Base-by-base conservation (phyloP, 768 basidiomycete genomes). In the Collybia nuda region DNA sequence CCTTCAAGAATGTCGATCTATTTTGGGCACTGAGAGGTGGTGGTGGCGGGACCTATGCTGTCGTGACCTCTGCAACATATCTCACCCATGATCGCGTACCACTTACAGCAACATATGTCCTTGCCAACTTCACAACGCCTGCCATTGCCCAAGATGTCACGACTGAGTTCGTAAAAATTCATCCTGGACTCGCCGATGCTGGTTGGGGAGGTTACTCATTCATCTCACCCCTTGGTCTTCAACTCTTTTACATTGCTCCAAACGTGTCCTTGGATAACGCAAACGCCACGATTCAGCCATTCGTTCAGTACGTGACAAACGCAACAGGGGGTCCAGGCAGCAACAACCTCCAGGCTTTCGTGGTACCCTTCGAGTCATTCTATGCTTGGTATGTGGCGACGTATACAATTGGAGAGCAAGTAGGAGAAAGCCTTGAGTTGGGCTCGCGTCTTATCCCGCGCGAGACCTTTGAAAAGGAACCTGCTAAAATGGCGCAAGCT, bases 1-100 rank as follows among this genome's bases (percentile, higher is more conserved):
- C 56, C 0, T 61, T 71, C 55, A 64, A 68, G 36, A 64, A 80
- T 51, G 12, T 62, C 2, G 76, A 81, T 47, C 67, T 82, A 4
- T 82, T 78, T 62, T 82, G 77, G 74, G 79, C 81, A 0, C 56
- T 82, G 44, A 68, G 79, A 28, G 80, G 79, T 0, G 73, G 73
- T 1, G 80, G 80, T 0, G 79, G 78, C 4, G 70, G 74, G 11
- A 80, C 75, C 0, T 81, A 66, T 40, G 79, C 76, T 6, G 66
- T 81, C 17, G 63, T 81, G 43, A 72, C 71, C 2, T 74, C 74
- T 1, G 72, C 70, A 4, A 78, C 78, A 0, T 80, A 80, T 53
- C 58, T 60, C 44, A 78, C 75, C 0, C 68, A 79, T 44, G 69
- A 73, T 2, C 18, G 51, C 8, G 53, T 67, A 9, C 74, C 77